Evolutionary conservation across 2,329 filamentous ascomycete genomes (phyloP), one percentile per base, ranked within the genome.

Genomic region (Hymenoscyphus occultus): DNA sequence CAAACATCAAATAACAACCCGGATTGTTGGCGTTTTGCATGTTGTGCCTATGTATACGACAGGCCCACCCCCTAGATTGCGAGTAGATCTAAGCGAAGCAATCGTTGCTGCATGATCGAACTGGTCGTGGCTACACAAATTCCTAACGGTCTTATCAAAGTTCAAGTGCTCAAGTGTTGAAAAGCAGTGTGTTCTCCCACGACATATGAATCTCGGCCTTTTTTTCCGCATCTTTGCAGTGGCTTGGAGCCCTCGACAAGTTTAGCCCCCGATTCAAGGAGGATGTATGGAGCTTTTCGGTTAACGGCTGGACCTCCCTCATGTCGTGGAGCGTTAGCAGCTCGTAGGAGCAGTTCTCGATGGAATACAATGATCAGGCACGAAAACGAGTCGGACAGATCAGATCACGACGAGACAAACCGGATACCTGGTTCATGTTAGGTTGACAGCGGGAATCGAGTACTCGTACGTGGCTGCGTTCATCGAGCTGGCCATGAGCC

Each of bases 21-120:
- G 19, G 48, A 54, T 54, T 54, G 48, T 28, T 54, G 48, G 48
- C 45, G 22, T 51, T 51, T 51, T 51, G n/a, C 22, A 51, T 51
- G 45, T 51, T 51, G 45, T 51, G 13, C 48, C 22, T 28, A 28
- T 12, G 19, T 54, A 10, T 54, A 19, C 19, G 9, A 19, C 19
- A 22, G 22, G 13, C 10, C 48, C 22, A 7, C 45, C 48, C 48
- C 48, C 19, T 54, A 22, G 48, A 28, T 54, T 28, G 3, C 22
- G 48, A 22, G 48, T 22, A 22, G 48, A 22, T 19, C 22, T 54
- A 54, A 54, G 48, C 48, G 48, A 54, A 54, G 45, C 22, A 12
- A 12, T 51, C 7, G 9, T 51, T 51, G n/a, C 45, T 51, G 48
- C 48, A 54, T 28, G 48, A 54, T 54, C 48, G 48, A 22, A 19